Base-by-base conservation (phyloP, 2,329 filamentous ascomycete genomes). In the Aspergillus aculeatus region DNA sequence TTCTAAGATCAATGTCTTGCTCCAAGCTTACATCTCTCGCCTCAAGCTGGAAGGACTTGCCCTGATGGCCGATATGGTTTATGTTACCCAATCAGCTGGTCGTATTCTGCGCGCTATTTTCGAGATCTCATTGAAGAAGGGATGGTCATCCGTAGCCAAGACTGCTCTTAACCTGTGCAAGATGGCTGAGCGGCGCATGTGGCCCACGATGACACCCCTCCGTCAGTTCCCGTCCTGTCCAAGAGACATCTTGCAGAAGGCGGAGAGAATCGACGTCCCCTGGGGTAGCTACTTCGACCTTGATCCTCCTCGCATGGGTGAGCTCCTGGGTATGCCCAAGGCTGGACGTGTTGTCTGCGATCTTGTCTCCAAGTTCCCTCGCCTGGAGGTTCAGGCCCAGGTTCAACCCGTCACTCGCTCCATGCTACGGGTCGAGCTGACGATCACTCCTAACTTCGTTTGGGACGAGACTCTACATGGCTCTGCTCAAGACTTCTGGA, bases 121-220 rank as follows among this genome's bases (percentile, higher is more conserved):
- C 66, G 96, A 99, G 78, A 98, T 99, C 57, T 89, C 91, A n/a
- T 79, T 99, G 66, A 96, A 94, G 79, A 97, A 97, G 77, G 94
- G 94, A 35, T 99, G 94, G 94, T 87, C 95, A 0, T 89, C 88
- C 16, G 95, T 98, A 3, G 91, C 95, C 9, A 96, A 95, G 79
- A 92, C 90, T 63, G 93, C 95, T 0, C 82, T 99, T 47, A 91
- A 96, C 69, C 84, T 99, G 56, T 99, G 96, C 80, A 99, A 99
- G 80, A 98, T 96, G 92, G 95, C 94, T 0, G 95, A 99, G 81
- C 96, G 96, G 82, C 86, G 96, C 53, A 99, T 99, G 96, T 99
- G 95, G 95, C 93, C 94, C 14, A 98, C 94, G 5, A 99, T 98
- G 95, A 91, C 92, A 41, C 95, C 96, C 11, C 82, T 99, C 32